Conservation (phyloP, 1,284 basidiomycete genomes). For the Vanrija humicola region DNA sequence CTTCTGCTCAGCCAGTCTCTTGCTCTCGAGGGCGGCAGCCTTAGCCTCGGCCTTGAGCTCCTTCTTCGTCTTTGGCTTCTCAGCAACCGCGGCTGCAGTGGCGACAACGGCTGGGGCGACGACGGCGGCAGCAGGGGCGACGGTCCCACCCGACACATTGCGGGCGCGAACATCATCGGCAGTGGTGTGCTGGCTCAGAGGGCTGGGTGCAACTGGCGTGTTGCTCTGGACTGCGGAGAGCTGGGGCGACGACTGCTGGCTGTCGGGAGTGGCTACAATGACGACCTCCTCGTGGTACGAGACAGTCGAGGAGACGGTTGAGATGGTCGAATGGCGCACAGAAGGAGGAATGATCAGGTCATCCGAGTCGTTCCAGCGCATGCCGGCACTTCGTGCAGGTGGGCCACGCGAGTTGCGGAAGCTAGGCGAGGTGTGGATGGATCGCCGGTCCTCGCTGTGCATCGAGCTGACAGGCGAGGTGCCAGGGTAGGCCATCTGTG, state of each 20-base stretch:
- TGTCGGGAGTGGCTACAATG: not conserved
- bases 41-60: slow-evolving; percentile 64
- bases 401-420: slow-evolving; percentile 26
- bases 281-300: not conserved
- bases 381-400: slow-evolving; percentile 35
- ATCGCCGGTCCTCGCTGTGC: slow-evolving; percentile 30
- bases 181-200: slow-evolving; percentile 31
- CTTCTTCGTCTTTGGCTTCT: slow-evolving; percentile 63
- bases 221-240: slow-evolving; percentile 6
- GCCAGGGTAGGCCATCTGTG: slow-evolving; percentile 25
- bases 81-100: not conserved
- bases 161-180: slow-evolving; percentile 7
- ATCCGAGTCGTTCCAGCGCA: slow-evolving; percentile 34
- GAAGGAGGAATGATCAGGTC: no score
- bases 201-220: slow-evolving; percentile 19
- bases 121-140: not conserved
- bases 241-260: slow-evolving; percentile 6
- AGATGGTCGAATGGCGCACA: not conserved
- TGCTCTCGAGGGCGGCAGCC: slow-evolving; percentile 22
- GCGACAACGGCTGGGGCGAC: not conserved
- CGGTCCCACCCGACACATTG: not conserved
- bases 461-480: slow-evolving; percentile 7
- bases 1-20: slow-evolving; percentile 1
- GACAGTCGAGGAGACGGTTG: slow-evolving; percentile 7
- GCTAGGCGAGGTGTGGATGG: slow-evolving; percentile 13